Evolutionary conservation across 148 eudicot genomes (phyloP).

Genomic region (Linanthus parryae): DNA sequence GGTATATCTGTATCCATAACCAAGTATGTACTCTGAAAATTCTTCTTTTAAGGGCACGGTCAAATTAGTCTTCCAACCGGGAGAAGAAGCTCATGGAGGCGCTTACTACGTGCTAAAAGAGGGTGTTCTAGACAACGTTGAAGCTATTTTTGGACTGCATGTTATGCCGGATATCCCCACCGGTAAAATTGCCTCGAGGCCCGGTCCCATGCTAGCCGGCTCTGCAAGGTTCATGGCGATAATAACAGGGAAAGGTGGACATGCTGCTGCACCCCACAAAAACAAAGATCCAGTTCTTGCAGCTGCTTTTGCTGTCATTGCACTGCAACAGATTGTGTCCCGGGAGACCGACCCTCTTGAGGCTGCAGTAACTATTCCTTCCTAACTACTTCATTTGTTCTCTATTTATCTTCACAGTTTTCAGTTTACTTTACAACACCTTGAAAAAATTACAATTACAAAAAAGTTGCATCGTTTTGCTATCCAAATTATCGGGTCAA

Average conservation of each 20-base stretch:
- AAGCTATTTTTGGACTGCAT: slow-evolving; percentile 6
- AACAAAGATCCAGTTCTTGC: slow-evolving; percentile 5
- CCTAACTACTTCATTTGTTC: too few species aligned
- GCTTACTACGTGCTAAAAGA: slow-evolving; percentile 6
- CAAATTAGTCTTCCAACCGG: slow-evolving; percentile 9
- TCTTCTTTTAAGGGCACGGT: background rate
- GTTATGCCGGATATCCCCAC: slow-evolving; percentile 5
- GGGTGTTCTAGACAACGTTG: background rate
- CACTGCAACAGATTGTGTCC: slow-evolving; percentile 10
- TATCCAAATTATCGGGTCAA: too few species aligned
- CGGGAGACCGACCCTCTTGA: slow-evolving; percentile 11
- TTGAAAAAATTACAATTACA: too few species aligned
- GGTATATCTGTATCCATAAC: too few species aligned
- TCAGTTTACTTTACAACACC: background rate
- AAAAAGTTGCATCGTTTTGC: too few species aligned
- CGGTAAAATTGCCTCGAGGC: background rate
- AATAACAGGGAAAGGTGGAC: slow-evolving; percentile 9
- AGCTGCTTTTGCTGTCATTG: background rate
- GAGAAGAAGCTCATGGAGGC: slow-evolving; percentile 10
- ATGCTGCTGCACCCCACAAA: slow-evolving; percentile 3
- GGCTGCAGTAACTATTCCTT: slow-evolving; percentile 9
- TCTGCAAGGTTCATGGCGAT: slow-evolving; percentile 5
- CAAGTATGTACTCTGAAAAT: too few species aligned
- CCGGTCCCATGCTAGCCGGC: slow-evolving; percentile 5
- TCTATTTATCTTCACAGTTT: background rate